These are phyloP conservation scores for Aspergillus steynii DNA, from an alignment of 495 filamentous ascomycete species.

Conservation along the genomic window DNA sequence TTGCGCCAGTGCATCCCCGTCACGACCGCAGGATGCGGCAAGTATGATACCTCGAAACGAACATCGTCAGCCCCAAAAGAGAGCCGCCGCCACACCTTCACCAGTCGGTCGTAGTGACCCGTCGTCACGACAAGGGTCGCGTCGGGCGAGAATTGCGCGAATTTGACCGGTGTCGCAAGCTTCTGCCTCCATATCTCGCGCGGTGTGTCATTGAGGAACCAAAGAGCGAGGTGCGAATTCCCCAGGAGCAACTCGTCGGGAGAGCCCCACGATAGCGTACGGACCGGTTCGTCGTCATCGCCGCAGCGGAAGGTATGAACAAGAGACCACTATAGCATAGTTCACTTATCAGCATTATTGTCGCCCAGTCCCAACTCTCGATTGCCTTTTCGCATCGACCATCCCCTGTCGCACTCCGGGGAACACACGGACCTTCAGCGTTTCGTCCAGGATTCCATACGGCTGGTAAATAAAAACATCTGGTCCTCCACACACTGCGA, in stretches of 20 bases:
- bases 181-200: conserved; percentile 69
- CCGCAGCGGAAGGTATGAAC: conserved; percentile 43
- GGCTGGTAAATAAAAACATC: conserved; percentile 78
- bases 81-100: conserved; percentile 90
- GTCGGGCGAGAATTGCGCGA: conserved; percentile 82
- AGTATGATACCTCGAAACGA: conserved; percentile 87
- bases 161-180: conserved; percentile 71
- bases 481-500: conserved; percentile 68
- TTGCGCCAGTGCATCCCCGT: conserved; percentile 84
- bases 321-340: conserved; percentile 53
- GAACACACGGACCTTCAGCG: conserved; percentile 43
- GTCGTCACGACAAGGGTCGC: conserved; percentile 81
- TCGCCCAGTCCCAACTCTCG: background rate
- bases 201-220: conserved; percentile 52
- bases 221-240: conserved; percentile 69
- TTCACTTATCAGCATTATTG: conserved; percentile 10
- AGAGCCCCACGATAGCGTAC: conserved; percentile 82
- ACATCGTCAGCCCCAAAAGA: conserved; percentile 83
- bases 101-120: conserved; percentile 74
- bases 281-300: conserved; percentile 46
- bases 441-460: conserved; percentile 67
- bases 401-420: background rate
- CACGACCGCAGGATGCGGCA: conserved; percentile 77
- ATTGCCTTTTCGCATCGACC: background rate
- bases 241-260: conserved; percentile 80